Conservation (phyloP, 768 basidiomycete species). For the Tricholoma sp. region DNA sequence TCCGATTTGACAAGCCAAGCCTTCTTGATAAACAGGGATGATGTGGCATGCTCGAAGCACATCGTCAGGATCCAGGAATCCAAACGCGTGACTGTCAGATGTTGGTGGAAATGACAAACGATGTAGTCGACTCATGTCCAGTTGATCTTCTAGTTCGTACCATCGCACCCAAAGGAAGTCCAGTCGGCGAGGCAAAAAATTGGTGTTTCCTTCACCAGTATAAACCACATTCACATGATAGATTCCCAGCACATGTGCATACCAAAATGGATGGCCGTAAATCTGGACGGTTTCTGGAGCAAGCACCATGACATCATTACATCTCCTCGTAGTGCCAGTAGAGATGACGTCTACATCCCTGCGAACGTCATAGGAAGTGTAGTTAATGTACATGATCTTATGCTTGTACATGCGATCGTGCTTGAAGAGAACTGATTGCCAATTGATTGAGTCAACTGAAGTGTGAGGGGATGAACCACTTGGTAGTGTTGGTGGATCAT, state of each 20-base stretch:
- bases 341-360: neutral
- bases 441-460: no score
- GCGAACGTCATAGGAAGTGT: neutral
- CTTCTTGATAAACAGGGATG: constrained; percentile 4
- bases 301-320: neutral
- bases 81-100: constrained; percentile 2
- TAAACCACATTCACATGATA: neutral
- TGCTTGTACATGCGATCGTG: neutral
- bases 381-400: neutral
- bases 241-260: neutral
- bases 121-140: neutral
- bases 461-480: no score
- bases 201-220: neutral
- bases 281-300: neutral
- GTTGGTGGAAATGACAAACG: neutral
- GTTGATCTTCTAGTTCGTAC: neutral
- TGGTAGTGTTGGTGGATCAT: no score
- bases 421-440: no score
- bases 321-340: neutral
- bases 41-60: constrained; percentile 12
- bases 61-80: no score
- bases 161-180: neutral
- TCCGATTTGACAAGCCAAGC: neutral
- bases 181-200: neutral
- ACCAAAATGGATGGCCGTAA: neutral